Evolutionary conservation across 306 rosid species (phyloP).

Genomic region (Fragaria vesca): DNA sequence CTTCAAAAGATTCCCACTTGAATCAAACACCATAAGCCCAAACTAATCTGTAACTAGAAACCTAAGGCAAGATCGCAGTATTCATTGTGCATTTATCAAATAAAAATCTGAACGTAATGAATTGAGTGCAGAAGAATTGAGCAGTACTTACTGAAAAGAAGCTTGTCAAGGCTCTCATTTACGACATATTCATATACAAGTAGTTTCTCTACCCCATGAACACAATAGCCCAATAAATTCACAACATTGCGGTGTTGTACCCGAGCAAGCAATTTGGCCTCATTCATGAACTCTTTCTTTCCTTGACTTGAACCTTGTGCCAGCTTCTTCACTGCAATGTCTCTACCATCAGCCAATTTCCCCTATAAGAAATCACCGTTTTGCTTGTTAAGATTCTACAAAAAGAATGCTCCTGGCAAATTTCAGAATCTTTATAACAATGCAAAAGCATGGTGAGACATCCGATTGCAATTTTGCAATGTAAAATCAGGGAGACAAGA

Average conservation of each 20-base stretch:
- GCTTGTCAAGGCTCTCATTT: slow-evolving; percentile 88
- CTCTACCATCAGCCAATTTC: slow-evolving; percentile 78
- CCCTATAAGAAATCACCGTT: slow-evolving; percentile 45
- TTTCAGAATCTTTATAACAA: slow-evolving; percentile 4
- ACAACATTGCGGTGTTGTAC: slow-evolving; percentile 96
- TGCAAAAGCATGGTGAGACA: not conserved
- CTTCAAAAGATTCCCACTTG: not conserved
- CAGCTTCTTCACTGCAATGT: slow-evolving; percentile 83
- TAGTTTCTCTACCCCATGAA: slow-evolving; percentile 67
- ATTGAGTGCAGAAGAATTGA: not conserved
- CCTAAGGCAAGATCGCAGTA: not conserved
- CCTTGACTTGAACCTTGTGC: slow-evolving; percentile 85
- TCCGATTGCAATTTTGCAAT: not conserved
- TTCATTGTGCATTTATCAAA: slow-evolving; percentile 9
- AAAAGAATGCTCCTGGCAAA: not conserved
- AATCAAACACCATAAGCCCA: not conserved
- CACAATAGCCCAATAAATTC: slow-evolving; percentile 83
- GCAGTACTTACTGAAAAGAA: slow-evolving; percentile 80
- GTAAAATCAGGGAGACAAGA: not conserved
- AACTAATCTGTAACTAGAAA: not conserved
- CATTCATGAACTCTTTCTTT: slow-evolving; percentile 76
- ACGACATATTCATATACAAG: slow-evolving; percentile 87
- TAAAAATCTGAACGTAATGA: not conserved
- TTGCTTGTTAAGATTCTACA: not conserved
- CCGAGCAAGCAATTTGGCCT: slow-evolving; percentile 85